These are phyloP conservation scores for Blastosporella zonata DNA, from an alignment of 1,284 basidiomycete species.

Conservation along the genomic window DNA sequence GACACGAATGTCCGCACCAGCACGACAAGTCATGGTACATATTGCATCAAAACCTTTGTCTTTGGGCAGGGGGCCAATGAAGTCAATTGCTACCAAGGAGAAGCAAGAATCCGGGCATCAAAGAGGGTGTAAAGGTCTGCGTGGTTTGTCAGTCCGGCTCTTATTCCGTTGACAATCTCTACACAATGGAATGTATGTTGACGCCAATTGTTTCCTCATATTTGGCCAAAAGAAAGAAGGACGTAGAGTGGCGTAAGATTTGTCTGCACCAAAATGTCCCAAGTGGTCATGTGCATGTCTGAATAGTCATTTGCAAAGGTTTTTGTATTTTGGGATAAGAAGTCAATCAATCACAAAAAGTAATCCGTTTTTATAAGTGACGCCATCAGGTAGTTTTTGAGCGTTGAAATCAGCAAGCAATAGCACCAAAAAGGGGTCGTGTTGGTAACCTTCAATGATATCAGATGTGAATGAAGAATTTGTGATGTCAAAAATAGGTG, in stretches of 20 bases:
- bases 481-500: background rate
- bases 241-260: background rate
- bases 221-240: background rate
- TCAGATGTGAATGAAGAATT: background rate
- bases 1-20: conserved; percentile 3
- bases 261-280: background rate
- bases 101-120: too few relatives aligned
- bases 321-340: background rate
- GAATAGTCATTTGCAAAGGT: background rate
- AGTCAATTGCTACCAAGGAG: too few relatives aligned
- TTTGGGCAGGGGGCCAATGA: too few relatives aligned
- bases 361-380: background rate
- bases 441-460: background rate
- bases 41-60: too few relatives aligned
- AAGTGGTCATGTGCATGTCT: background rate
- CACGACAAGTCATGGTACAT: too few relatives aligned
- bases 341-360: background rate
- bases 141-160: background rate
- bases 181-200: conserved; percentile 11
- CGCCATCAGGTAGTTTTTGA: background rate
- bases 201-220: background rate
- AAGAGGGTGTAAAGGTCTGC: conserved; percentile 17
- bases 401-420: background rate
- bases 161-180: conserved; percentile 19
- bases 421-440: background rate